phyloP scores from a whole-genome alignment of 352 stramenopile species.

The Globisporangium takayamanum region DNA sequence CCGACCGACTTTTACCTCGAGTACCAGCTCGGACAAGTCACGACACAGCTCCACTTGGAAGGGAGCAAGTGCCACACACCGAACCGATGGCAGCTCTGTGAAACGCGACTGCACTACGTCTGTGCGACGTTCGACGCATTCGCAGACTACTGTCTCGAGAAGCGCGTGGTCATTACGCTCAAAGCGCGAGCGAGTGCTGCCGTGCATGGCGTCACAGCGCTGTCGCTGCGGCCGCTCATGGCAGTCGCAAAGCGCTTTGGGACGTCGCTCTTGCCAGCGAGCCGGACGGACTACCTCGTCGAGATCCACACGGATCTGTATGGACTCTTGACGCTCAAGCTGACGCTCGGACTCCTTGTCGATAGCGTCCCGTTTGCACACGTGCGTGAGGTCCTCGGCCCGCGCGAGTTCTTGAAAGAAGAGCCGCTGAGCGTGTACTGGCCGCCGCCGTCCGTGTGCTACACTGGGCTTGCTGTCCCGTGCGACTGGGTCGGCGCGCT shows the following conservation, averaged over 20 bases:
- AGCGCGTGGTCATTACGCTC: slow-evolving; percentile 65
- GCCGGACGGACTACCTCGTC: slow-evolving; percentile 53
- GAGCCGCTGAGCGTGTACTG: slow-evolving; percentile 47
- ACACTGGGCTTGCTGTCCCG: slow-evolving; percentile 37
- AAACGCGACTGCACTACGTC: slow-evolving; percentile 64
- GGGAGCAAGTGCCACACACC: slow-evolving; percentile 74
- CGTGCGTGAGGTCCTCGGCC: slow-evolving; percentile 45
- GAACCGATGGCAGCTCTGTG: slow-evolving; percentile 79
- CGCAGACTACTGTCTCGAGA: slow-evolving; percentile 55
- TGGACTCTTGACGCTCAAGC: slow-evolving; percentile 64
- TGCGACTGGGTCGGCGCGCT: slow-evolving; percentile 62
- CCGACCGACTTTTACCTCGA: slow-evolving; percentile 71
- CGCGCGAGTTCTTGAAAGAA: slow-evolving; percentile 49
- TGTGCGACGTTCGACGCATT: slow-evolving; percentile 62
- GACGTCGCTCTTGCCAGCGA: slow-evolving; percentile 42
- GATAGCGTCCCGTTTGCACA: slow-evolving; percentile 47
- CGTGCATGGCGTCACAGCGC: slow-evolving; percentile 47
- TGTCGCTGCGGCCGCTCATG: slow-evolving; percentile 50
- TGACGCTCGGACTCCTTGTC: slow-evolving; percentile 63
- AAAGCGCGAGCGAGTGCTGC: slow-evolving; percentile 26
- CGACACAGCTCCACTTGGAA: slow-evolving; percentile 55
- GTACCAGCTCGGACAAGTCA: slow-evolving; percentile 66
- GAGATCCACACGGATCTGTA: slow-evolving; percentile 54
- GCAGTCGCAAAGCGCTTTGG: slow-evolving; percentile 52
- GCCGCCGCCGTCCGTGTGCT: slow-evolving; percentile 41